A percentile compares a stretch with the other conserved stretches of the same genome.
These are phyloP conservation scores for Penicillium cosmopolitanum DNA, from an alignment of 495 filamentous ascomycete genomes.

Conservation along the genomic window DNA sequence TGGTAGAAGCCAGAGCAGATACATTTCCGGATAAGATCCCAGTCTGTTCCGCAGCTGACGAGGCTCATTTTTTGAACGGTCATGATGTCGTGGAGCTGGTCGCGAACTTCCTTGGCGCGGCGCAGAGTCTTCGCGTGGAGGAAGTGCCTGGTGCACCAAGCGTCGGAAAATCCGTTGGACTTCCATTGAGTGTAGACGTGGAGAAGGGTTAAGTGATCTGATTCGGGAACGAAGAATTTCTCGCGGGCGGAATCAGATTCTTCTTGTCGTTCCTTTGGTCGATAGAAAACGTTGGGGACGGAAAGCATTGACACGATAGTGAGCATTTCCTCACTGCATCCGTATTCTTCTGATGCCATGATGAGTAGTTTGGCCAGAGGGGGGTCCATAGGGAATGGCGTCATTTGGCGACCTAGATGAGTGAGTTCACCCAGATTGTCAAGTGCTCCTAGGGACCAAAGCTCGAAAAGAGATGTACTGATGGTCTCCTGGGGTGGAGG, in stretches of 20 bases:
- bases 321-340: constrained; percentile 95
- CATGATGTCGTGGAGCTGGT: constrained; percentile 95
- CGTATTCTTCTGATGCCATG: constrained; percentile 79
- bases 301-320: constrained; percentile 98
- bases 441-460: constrained; percentile 94
- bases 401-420: constrained; percentile 86
- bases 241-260: constrained; percentile 96
- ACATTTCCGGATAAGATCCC: constrained; percentile 93
- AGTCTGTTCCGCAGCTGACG: constrained; percentile 90
- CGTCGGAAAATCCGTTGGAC: constrained; percentile 83
- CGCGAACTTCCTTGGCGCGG: constrained; percentile 87
- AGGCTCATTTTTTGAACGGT: constrained; percentile 88
- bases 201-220: constrained; percentile 92
- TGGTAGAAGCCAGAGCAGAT: constrained; percentile 98
- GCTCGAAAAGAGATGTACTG: constrained; percentile 93
- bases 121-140: constrained; percentile 90
- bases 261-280: constrained; percentile 95
- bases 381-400: constrained; percentile 95
- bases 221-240: constrained; percentile 98
- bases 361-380: constrained; percentile 93
- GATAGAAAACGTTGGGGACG: constrained; percentile 95
- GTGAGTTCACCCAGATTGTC: constrained; percentile 95
- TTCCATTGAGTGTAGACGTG: constrained; percentile 98
- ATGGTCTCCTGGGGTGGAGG: constrained; percentile 98
- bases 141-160: constrained; percentile 92